Conservation (phyloP, 169 alveolate genomes). For the Perkinsus marinus region DNA sequence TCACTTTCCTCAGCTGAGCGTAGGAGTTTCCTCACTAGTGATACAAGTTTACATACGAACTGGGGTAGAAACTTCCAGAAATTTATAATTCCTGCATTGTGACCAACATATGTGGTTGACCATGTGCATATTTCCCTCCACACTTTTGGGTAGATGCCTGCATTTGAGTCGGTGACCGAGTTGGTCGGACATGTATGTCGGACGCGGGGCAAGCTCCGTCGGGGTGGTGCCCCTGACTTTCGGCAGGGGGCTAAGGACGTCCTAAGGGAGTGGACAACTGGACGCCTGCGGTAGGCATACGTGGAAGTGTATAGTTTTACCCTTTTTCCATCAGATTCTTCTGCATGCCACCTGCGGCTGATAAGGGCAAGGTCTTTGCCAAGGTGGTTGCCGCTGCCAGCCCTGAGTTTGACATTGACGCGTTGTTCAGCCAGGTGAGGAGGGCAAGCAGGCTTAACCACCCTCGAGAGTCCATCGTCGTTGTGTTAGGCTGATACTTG, state of each 20-base stretch:
- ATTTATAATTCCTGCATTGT: too few relatives aligned
- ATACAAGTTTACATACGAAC: too few relatives aligned
- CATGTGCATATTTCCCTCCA: too few relatives aligned
- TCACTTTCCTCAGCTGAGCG: too few relatives aligned
- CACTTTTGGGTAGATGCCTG: too few relatives aligned
- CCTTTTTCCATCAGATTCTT: background rate
- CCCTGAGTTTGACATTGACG: background rate
- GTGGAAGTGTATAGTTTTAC: background rate
- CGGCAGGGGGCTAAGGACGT: conserved; percentile 60
- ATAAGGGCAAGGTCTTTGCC: background rate
- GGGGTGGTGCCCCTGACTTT: conserved; percentile 60
- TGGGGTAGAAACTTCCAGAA: too few relatives aligned
- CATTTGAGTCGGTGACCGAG: conserved; percentile 8
- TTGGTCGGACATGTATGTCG: conserved; percentile 27
- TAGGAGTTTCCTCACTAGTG: too few relatives aligned
- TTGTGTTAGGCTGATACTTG: background rate
- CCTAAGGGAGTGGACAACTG: conserved; percentile 56
- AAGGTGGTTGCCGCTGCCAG: background rate
- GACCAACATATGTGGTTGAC: too few relatives aligned
- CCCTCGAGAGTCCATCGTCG: too few relatives aligned
- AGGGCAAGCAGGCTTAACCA: too few relatives aligned
- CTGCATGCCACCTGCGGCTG: background rate
- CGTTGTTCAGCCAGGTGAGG: background rate
- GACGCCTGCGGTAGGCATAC: conserved; percentile 30
- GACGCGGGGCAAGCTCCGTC: conserved; percentile 36